Conservation (phyloP, 2,329 filamentous ascomycete genomes). For the Cercospora janseana region DNA sequence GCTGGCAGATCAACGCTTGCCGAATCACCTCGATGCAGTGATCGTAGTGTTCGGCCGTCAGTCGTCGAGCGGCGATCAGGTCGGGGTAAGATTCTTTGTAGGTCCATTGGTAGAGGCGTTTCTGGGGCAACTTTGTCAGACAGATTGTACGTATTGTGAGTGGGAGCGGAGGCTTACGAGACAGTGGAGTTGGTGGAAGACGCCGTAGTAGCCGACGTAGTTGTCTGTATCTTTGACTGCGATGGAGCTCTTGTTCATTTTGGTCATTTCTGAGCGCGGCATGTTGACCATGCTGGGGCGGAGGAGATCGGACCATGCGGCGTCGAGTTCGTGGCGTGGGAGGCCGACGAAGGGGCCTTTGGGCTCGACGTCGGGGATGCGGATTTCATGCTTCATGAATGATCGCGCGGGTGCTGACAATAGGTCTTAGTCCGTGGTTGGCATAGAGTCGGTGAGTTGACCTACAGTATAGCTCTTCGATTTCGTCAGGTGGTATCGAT, state of each 20-base stretch:
- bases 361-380: slow-evolving; percentile 10
- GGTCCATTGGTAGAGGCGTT: slow-evolving; percentile 20
- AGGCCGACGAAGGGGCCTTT: slow-evolving; percentile 13
- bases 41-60: slow-evolving; percentile 16
- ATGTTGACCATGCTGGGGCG: slow-evolving; percentile 15
- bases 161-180: not conserved
- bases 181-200: slow-evolving; percentile 19
- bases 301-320: slow-evolving; percentile 18
- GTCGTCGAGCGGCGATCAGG: not conserved
- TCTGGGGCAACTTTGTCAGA: not conserved
- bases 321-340: slow-evolving; percentile 15
- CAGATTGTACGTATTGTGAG: not conserved
- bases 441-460: not conserved
- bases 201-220: slow-evolving; percentile 19
- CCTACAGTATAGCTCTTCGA: slow-evolving; percentile 15
- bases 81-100: slow-evolving; percentile 15
- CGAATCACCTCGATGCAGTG: slow-evolving; percentile 19
- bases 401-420: slow-evolving; percentile 11
- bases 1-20: slow-evolving; percentile 15
- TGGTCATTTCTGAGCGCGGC: slow-evolving; percentile 13
- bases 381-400: slow-evolving; percentile 15
- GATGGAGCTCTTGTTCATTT: slow-evolving; percentile 19
- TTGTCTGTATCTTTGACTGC: slow-evolving; percentile 4
- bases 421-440: not conserved
- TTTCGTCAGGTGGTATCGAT: not conserved